phyloP scores from a whole-genome alignment of 192 early-diverging fungal species.

The Geosiphon pyriformis region DNA sequence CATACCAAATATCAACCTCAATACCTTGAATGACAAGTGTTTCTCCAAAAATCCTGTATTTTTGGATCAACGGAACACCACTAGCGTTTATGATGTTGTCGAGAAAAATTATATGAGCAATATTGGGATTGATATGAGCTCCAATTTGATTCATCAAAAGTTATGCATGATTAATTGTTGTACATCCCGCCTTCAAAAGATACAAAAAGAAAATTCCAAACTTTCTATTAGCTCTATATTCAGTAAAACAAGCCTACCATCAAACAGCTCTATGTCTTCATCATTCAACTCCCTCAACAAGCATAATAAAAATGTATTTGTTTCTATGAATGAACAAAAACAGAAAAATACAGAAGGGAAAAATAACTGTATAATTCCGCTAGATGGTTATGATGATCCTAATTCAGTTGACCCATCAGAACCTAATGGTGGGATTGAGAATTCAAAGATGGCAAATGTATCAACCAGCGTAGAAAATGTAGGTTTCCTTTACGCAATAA shows the following conservation, averaged over 20 bases:
- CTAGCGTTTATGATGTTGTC: conserved; percentile 3
- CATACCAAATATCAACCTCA: conserved; percentile 47
- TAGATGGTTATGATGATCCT: neutral
- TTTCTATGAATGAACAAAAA: conserved; percentile 1
- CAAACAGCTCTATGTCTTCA: conserved; percentile 21
- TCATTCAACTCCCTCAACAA: conserved; percentile 4
- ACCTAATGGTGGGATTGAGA: neutral
- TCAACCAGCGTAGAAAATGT: neutral
- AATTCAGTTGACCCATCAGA: conserved; percentile 17
- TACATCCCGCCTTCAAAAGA: conserved; percentile 38
- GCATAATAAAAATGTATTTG: neutral
- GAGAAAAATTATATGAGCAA: conserved; percentile 15
- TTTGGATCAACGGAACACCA: too few species aligned
- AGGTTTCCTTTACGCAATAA: neutral
- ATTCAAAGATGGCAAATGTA: neutral
- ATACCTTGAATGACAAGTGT: conserved; percentile 20
- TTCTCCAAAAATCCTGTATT: too few species aligned
- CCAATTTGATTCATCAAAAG: conserved; percentile 66
- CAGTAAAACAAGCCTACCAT: conserved; percentile 18
- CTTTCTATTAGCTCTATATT: conserved; percentile 25
- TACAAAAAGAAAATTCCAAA: conserved; percentile 9
- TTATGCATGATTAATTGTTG: conserved; percentile 82
- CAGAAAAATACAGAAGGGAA: neutral
- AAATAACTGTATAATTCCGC: neutral
- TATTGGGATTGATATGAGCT: conserved; percentile 59